Percentiles rank a stretch among this genome's conserved stretches.
Evolutionary conservation across 768 basidiomycete genomes (phyloP).

Genomic region (Podaxis rugospora): DNA sequence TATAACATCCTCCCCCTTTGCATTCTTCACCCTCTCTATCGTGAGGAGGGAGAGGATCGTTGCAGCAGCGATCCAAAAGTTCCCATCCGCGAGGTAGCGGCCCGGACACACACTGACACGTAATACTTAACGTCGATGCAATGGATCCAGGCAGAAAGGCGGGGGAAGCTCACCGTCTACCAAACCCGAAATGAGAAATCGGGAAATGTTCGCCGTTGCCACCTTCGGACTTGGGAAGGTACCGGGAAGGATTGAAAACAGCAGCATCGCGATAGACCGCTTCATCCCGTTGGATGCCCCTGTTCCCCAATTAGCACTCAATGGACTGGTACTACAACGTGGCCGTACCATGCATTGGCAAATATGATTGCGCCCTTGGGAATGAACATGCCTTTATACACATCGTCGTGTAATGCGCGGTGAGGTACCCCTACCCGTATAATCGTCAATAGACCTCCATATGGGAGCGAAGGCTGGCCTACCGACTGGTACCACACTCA

Average conservation of each 20-base stretch:
- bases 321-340: neutral
- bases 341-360: constrained; percentile 48
- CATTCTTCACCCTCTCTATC: neutral
- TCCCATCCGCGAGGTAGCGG: neutral
- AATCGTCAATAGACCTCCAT: neutral
- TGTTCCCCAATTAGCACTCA: constrained; percentile 14
- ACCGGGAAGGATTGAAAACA: constrained; percentile 51
- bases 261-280: constrained; percentile 43
- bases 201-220: neutral
- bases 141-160: neutral
- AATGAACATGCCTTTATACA: constrained; percentile 52
- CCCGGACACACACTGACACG: neutral
- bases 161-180: neutral
- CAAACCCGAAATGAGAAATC: neutral
- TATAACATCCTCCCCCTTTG: neutral
- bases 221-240: constrained; percentile 21
- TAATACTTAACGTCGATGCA: neutral
- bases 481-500: constrained; percentile 3
- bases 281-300: constrained; percentile 46
- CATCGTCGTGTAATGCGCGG: constrained; percentile 58
- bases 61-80: neutral
- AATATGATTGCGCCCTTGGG: no score
- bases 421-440: constrained; percentile 50
- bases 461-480: neutral
- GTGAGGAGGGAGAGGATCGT: neutral